Base-by-base conservation (phyloP, 305 asterid species). In the Solanum hybrid region DNA sequence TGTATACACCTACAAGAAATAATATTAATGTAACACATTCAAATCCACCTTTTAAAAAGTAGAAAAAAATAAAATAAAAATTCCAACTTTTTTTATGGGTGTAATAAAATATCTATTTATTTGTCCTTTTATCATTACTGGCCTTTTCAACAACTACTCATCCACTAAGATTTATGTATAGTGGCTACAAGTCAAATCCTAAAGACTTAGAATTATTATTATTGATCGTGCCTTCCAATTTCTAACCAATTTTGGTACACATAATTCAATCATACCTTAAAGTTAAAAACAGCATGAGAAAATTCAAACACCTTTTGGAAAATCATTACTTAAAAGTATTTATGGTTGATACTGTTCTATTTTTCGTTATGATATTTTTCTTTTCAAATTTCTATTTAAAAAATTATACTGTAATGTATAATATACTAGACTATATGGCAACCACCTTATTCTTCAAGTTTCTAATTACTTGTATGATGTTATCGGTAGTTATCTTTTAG, bases 161-260 rank as follows among this genome's bases (percentile, higher is more conserved):
- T 89, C 96, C 96, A 94, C 98, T 93, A 87, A 94, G 94, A 93
- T 92, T 90, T 92, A 75, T 72, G 75, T 81, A 46, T 86, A 89
- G 85, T 89, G 10, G 69, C n/a, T 26, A 78, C 76, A 86, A 94
- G 95, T 95, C 96, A 93, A 77, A 91, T 72, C 84, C 78, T 1
- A 72, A 85, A 71, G 37, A 79, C 92, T 90, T 64, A 88, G 88
- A 24, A 85, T 87, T 88, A 90, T 91, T 90, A 87, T 89, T 86
- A 90, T 92, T 90, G 92, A 87, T 40, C 7, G 69, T 89, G 89
- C 89, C 12, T 71, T 29, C 79, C 86, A 86, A 87, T 88, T 91
- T 89, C 92, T 88, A 90, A 26, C 79, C 89, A 66, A 42, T 91
- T 92, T 92, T 36, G 94, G 90, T 90, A 66, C 14, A 86, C 24